These are phyloP conservation scores for Fusarium oxysporum DNA, from an alignment of 2,329 filamentous ascomycete genomes.

Conservation along the genomic window DNA sequence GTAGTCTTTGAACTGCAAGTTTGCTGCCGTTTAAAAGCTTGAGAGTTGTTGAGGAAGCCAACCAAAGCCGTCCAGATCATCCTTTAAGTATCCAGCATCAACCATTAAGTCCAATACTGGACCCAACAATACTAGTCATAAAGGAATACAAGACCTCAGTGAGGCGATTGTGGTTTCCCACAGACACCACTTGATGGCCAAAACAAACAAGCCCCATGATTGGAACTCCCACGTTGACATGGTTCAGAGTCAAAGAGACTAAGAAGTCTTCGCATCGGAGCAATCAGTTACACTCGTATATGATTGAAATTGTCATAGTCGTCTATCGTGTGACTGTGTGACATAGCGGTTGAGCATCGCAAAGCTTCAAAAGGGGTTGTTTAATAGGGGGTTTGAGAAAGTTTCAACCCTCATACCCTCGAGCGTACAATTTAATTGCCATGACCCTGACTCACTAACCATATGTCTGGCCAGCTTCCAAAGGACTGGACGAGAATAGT, in stretches of 20 bases:
- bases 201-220: neutral
- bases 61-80: no score
- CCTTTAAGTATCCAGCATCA: no score
- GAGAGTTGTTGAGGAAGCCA: no score
- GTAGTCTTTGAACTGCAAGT: no score
- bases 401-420: slow-evolving; percentile 10
- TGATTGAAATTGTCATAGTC: slow-evolving; percentile 13
- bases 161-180: neutral
- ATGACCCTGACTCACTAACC: neutral
- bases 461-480: neutral
- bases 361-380: neutral
- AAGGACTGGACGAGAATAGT: neutral
- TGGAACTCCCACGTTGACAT: neutral
- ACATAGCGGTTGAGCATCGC: neutral
- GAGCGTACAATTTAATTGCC: neutral
- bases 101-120: no score
- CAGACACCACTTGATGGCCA: neutral
- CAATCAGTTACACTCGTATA: neutral
- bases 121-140: no score
- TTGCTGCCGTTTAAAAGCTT: no score
- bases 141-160: no score
- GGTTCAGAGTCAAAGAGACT: neutral
- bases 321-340: slow-evolving; percentile 1
- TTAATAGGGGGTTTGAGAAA: neutral
- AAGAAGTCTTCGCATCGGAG: neutral